Conservation (phyloP, 2,329 filamentous ascomycete species). For the Cladorrhinum sp. region DNA sequence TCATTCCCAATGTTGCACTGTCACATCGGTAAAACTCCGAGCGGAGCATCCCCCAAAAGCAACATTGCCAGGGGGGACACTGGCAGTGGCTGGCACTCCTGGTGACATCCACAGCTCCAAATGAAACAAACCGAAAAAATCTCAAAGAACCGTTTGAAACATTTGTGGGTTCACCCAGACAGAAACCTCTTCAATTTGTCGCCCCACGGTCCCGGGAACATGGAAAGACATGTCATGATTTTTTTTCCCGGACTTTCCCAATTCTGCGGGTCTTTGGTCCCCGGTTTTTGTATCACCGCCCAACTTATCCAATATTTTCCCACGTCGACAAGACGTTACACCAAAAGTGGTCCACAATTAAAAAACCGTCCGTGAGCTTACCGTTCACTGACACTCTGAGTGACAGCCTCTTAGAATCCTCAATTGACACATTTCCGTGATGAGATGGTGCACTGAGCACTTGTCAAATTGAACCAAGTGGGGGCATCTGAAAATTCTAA, state of each 20-base stretch:
- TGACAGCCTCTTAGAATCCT: not conserved
- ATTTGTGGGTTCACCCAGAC: not conserved
- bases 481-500: not conserved
- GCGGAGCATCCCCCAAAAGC: not conserved
- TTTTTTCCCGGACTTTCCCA: not conserved
- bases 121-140: not conserved
- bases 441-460: not conserved
- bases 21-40: slow-evolving; percentile 12
- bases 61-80: not conserved
- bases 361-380: not conserved
- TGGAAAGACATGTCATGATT: not conserved
- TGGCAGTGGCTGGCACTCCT: no score
- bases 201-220: not conserved
- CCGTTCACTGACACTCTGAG: not conserved
- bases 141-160: not conserved
- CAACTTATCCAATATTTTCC: not conserved
- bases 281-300: not conserved
- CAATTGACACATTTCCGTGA: not conserved
- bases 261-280: not conserved
- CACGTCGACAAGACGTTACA: not conserved
- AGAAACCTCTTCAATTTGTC: no score
- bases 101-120: no score
- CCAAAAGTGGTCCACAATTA: not conserved
- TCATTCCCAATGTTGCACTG: slow-evolving; percentile 4
- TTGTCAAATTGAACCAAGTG: not conserved